Evolutionary conservation across 768 basidiomycete species (phyloP).

Genomic region (Podaxis rugospora): DNA sequence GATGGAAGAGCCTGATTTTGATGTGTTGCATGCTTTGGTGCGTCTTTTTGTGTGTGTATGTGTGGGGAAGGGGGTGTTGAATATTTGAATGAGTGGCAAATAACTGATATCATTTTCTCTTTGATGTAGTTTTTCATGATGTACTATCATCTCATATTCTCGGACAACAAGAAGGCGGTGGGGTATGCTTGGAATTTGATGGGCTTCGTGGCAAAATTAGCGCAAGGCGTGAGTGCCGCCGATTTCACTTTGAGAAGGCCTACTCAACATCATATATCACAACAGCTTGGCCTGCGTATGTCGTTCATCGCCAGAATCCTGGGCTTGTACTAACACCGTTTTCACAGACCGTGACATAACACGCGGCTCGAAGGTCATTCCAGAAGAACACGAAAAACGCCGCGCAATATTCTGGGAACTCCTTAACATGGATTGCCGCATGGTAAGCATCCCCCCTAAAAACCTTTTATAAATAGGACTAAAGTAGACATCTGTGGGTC

Average conservation of each 20-base stretch:
- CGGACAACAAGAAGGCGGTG: conserved; percentile 67
- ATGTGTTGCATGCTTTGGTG: conserved; percentile 65
- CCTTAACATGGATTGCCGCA: conserved; percentile 66
- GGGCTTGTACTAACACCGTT: conserved; percentile 13
- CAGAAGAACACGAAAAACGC: conserved; percentile 69
- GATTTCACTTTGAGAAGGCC: conserved; percentile 11
- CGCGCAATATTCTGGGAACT: conserved; percentile 73
- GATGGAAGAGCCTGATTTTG: conserved; percentile 72
- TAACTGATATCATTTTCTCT: background rate
- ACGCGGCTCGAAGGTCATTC: conserved; percentile 53
- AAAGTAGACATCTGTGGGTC: conserved; percentile 1
- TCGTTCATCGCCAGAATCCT: conserved; percentile 12
- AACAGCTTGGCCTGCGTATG: conserved; percentile 66
- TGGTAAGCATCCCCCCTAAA: conserved; percentile 29
- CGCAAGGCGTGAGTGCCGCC: conserved; percentile 54
- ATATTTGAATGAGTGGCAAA: background rate
- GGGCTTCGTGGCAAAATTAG: conserved; percentile 70
- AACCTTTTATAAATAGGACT: background rate
- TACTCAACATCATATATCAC: conserved; percentile 6
- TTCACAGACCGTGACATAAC: conserved; percentile 61
- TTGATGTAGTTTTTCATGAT: conserved; percentile 54
- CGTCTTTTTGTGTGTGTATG: conserved; percentile 6
- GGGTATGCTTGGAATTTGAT: conserved; percentile 75
- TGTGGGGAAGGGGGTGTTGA: background rate
- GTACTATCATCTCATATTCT: conserved; percentile 71